Evolutionary conservation across 768 basidiomycete genomes (phyloP).

Genomic region (Rhizopogon vesiculosus): DNA sequence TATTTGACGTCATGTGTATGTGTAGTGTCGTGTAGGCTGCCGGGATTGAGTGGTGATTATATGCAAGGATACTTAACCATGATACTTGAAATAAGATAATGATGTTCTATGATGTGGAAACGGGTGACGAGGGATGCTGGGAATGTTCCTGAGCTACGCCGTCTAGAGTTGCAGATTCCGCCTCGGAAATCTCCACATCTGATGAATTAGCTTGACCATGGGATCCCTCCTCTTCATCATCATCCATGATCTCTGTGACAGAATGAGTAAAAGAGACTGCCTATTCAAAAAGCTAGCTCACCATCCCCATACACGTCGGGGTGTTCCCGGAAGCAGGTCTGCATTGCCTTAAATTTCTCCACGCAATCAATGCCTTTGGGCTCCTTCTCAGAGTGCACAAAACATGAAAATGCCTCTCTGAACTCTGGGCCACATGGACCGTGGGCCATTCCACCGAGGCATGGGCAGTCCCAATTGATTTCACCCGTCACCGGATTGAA

Average conservation of each 20-base stretch:
- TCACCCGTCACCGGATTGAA: constrained; percentile 97
- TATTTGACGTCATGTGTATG: constrained; percentile 4
- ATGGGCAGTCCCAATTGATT: constrained; percentile 99
- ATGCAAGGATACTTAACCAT: constrained; percentile 22
- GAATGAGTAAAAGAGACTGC: constrained; percentile 3
- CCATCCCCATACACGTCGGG: constrained; percentile 96
- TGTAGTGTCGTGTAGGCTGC: constrained; percentile 11
- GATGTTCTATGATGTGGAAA: constrained; percentile 13
- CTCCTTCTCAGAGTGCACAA: constrained; percentile 89
- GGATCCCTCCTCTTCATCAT: constrained; percentile 47
- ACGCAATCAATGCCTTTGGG: constrained; percentile 98
- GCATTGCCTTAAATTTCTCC: constrained; percentile 97
- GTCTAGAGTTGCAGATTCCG: constrained; percentile 2
- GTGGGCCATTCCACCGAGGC: constrained; percentile 97
- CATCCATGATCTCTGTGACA: constrained; percentile 60
- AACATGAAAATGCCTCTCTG: constrained; percentile 94
- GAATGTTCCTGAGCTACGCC: background rate
- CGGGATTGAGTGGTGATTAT: constrained; percentile 25
- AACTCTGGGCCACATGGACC: constrained; percentile 94
- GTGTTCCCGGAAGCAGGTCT: constrained; percentile 93
- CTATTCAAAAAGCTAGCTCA: constrained; percentile 33
- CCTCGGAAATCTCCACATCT: constrained; percentile 5
- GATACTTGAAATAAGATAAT: constrained; percentile 12
- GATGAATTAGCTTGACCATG: constrained; percentile 6
- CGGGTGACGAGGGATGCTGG: constrained; percentile 1